Evolutionary conservation across 495 filamentous ascomycete species (phyloP), one percentile per base, ranked within the genome.

Genomic region (Lepidopterella palustris): DNA sequence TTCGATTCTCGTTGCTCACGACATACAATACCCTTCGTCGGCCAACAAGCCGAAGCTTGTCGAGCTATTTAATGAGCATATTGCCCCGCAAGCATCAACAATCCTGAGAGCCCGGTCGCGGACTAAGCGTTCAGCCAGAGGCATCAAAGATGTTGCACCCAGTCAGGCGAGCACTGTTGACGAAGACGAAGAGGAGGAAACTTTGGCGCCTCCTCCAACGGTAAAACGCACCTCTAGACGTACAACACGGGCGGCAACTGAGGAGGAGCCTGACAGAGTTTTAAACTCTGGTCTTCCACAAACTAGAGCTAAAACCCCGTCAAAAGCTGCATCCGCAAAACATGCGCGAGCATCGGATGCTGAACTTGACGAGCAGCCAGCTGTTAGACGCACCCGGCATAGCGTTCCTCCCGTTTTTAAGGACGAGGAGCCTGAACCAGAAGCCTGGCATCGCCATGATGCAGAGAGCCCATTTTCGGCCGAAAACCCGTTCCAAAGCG

Each of bases 401-500:
- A 77, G 86, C 86, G 39, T 79, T 1, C 76, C 74, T 1, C 77
- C 82, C 15, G 70, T 74, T 0, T 75, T 74, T 5, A 76, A 76
- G 61, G 51, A 70, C 10, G 73, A 77, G 21, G 62, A 69, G n/a
- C 59, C 61, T 39, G 64, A 66, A 5, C 66, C 59, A 13, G 63
- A 57, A 32, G 32, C 57, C 2, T 58, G 55, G 57, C 61, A 56
- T 24, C 49, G 32, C 4, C 28, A 57, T 27, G 69, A 61, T 11
- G 75, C 73, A 31, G 79, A 80, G 21, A 82, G 78, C 66, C 80
- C 87, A 59, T 96, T 97, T 73, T 87, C 85, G 29, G 77, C 82
- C 66, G 91, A 97, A 49, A 98, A 98, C 67, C 92, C 93, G 0
- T 98, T 98, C 66, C 93, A 98, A 70, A 93, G 89, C 67, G 91